Evolutionary conservation across 441 rosid species (phyloP).

Genomic region (Geranium incanum): DNA sequence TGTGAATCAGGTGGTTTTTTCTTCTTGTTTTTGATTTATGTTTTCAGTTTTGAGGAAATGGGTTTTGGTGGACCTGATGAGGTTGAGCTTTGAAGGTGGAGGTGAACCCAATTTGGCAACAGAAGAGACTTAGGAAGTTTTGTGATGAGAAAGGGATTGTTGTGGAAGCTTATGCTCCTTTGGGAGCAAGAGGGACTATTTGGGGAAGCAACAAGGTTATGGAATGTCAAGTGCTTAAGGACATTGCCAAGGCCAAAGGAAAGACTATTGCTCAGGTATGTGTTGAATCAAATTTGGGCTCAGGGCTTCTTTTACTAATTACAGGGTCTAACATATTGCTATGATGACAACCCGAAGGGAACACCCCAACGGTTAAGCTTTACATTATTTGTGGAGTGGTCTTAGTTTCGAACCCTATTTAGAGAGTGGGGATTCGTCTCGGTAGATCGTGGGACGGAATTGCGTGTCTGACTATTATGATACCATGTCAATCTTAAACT

Average conservation of each 20-base stretch:
- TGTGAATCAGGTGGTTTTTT: constrained; percentile 29
- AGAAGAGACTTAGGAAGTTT: not conserved
- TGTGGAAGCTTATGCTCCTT: not conserved
- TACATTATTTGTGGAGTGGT: no score
- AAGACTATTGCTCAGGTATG: constrained; percentile 4
- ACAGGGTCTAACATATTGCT: no score
- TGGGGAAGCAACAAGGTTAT: not conserved
- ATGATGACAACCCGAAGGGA: no score
- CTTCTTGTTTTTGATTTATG: not conserved
- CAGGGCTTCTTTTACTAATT: no score
- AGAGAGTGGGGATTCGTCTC: no score
- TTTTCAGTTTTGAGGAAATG: not conserved
- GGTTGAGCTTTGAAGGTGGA: not conserved
- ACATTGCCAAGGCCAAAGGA: not conserved
- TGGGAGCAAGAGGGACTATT: not conserved
- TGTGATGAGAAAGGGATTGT: not conserved
- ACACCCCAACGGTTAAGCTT: no score
- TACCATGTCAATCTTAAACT: no score
- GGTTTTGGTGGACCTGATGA: not conserved
- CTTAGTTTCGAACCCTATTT: no score
- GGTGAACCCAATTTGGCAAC: constrained; percentile 9
- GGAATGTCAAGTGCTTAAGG: not conserved
- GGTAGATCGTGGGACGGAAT: no score
- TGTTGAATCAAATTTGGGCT: not conserved
- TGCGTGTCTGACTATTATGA: no score